Evolutionary conservation across 2,329 filamentous ascomycete species (phyloP).

Genomic region (Cercospora beticola): DNA sequence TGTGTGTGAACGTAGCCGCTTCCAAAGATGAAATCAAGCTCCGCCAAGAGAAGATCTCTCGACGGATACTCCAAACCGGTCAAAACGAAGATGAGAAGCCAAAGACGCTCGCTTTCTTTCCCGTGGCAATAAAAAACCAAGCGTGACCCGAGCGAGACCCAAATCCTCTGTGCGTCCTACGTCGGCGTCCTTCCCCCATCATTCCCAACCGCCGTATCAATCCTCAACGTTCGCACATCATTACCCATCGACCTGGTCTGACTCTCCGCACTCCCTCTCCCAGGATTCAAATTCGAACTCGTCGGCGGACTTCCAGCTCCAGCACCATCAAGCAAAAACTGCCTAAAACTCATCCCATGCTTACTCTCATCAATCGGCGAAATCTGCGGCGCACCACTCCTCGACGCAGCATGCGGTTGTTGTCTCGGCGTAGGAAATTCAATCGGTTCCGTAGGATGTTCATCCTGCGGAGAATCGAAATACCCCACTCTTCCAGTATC

Average conservation of each 20-base stretch:
- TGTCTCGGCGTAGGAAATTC: slow-evolving; percentile 13
- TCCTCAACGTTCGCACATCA: slow-evolving; percentile 19
- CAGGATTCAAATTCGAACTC: not conserved
- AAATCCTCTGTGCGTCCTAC: slow-evolving; percentile 8
- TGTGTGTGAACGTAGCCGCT: not conserved
- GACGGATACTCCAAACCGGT: not conserved
- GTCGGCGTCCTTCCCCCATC: slow-evolving; percentile 29
- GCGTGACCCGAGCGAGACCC: not conserved
- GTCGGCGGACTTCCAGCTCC: slow-evolving; percentile 6
- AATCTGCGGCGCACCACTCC: slow-evolving; percentile 13
- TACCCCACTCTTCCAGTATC: slow-evolving; percentile 40
- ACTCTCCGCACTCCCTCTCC: slow-evolving; percentile 8
- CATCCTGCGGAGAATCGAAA: slow-evolving; percentile 30
- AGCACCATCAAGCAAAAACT: slow-evolving; percentile 31
- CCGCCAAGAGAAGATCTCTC: too few species aligned
- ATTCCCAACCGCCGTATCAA: slow-evolving; percentile 21
- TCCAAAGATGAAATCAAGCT: slow-evolving; percentile 2
- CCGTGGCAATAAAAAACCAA: not conserved
- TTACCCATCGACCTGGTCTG: slow-evolving; percentile 8
- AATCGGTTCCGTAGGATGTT: not conserved
- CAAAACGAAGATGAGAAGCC: not conserved
- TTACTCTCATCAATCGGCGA: slow-evolving; percentile 18
- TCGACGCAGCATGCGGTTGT: not conserved
- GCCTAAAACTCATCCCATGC: slow-evolving; percentile 30
- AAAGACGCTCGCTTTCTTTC: not conserved